Conservation (phyloP, 2,329 filamentous ascomycete genomes). For the Stemphylium vesicarium region DNA sequence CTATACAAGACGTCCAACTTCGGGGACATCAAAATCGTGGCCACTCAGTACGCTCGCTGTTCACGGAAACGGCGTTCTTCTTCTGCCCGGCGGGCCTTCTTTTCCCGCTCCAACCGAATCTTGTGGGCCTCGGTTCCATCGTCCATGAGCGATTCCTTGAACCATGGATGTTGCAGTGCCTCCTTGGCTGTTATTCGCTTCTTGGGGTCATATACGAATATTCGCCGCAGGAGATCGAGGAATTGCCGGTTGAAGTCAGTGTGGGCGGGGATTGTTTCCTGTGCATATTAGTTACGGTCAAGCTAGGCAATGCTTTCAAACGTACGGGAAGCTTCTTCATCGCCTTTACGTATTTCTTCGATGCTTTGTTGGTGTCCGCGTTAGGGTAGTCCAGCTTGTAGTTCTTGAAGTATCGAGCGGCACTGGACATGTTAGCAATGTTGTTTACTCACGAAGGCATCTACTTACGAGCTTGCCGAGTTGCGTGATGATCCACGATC, state of each 20-base stretch:
- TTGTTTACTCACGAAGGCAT: neutral
- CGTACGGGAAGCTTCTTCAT: constrained; percentile 68
- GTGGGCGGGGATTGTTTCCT: constrained; percentile 68
- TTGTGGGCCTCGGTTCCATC: constrained; percentile 70
- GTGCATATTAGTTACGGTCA: constrained; percentile 14
- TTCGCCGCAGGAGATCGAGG: constrained; percentile 66
- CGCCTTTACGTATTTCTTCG: constrained; percentile 70
- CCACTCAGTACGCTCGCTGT: constrained; percentile 29
- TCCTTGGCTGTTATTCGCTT: constrained; percentile 69
- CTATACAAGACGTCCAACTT: constrained; percentile 21
- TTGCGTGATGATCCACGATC: constrained; percentile 57
- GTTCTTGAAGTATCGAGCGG: constrained; percentile 60
- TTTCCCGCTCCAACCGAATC: constrained; percentile 57
- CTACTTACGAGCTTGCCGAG: constrained; percentile 61
- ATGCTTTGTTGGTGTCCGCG: constrained; percentile 66
- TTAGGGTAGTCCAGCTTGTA: constrained; percentile 69
- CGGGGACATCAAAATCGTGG: constrained; percentile 6
- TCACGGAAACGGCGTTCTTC: constrained; percentile 41
- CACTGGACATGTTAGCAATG: constrained; percentile 40
- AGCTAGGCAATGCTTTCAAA: constrained; percentile 3
- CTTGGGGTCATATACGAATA: constrained; percentile 72
- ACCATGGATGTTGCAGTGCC: constrained; percentile 71
- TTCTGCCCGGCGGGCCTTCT: constrained; percentile 42
- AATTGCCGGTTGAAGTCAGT: constrained; percentile 68
- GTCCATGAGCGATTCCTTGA: constrained; percentile 68